These are phyloP conservation scores for Lactifluus piperatus DNA, from an alignment of 768 basidiomycete species.

Conservation along the genomic window DNA sequence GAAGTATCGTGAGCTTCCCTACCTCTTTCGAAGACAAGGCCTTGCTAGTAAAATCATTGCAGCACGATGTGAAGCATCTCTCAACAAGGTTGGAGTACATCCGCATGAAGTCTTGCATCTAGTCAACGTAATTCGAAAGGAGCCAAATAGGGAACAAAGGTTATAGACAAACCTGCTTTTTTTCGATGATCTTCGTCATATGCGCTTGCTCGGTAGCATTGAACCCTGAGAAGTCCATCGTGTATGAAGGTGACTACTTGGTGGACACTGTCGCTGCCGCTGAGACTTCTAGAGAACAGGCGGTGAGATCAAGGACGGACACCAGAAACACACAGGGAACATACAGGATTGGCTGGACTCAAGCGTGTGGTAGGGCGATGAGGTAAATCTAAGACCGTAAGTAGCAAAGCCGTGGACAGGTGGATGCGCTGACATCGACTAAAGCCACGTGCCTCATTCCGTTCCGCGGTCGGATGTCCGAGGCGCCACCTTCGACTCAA, in stretches of 20 bases:
- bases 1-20: background rate
- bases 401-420: no score
- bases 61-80: constrained; percentile 91
- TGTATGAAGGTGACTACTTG: constrained; percentile 8
- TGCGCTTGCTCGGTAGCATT: constrained; percentile 92
- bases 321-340: background rate
- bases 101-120: constrained; percentile 99
- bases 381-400: background rate
- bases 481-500: no score
- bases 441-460: background rate
- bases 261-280: background rate
- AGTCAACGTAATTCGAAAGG: constrained; percentile 11
- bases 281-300: background rate
- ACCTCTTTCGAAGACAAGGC: constrained; percentile 92
- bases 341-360: background rate
- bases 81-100: constrained; percentile 94
- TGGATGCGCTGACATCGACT: background rate
- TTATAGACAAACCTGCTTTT: constrained; percentile 68
- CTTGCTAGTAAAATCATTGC: constrained; percentile 96
- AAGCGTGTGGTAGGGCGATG: background rate
- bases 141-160: background rate
- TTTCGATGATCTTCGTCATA: constrained; percentile 90
- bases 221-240: constrained; percentile 89
- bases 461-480: background rate
- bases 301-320: background rate